A percentile compares a stretch with the other conserved stretches of the same genome.
phyloP scores from a whole-genome alignment of 2,329 filamentous ascomycete genomes.

The Pyrenophora tritici-repentis region DNA sequence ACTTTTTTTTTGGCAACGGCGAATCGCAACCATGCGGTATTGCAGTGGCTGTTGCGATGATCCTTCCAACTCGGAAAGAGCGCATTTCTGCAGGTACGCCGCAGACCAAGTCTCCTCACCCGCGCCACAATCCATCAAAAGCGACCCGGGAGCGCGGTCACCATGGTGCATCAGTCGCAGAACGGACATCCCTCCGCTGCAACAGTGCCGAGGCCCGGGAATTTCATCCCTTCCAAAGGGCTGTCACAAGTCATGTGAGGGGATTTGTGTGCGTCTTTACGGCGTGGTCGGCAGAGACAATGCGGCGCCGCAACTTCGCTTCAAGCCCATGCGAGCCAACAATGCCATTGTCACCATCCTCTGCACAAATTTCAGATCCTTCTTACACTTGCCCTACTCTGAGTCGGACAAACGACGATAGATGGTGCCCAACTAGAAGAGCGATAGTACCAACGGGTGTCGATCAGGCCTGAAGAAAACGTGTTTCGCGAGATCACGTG shows the following conservation, averaged over 20 bases:
- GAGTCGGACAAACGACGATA: neutral
- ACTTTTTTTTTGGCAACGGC: too few relatives aligned
- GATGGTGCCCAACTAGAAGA: too few relatives aligned
- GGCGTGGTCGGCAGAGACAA: conserved; percentile 8
- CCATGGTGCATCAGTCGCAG: conserved; percentile 13
- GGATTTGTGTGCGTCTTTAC: conserved; percentile 1
- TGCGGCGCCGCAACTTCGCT: conserved; percentile 1
- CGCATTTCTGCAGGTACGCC: neutral
- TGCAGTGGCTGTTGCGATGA: neutral
- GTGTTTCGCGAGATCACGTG: too few relatives aligned
- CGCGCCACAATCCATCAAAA: neutral
- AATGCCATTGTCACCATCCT: neutral
- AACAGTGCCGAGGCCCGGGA: conserved; percentile 23
- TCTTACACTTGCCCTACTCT: neutral
- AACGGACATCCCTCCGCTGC: conserved; percentile 19
- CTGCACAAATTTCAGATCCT: neutral
- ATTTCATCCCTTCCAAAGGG: conserved; percentile 1
- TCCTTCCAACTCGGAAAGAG: too few relatives aligned
- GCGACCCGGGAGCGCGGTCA: conserved; percentile 20
- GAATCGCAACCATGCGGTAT: too few relatives aligned
- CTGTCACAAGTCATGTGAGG: conserved; percentile 16
- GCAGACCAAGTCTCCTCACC: neutral
- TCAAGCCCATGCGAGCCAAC: neutral
- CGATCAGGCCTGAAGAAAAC: too few relatives aligned
- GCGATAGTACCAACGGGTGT: too few relatives aligned